Evolutionary conservation across 495 filamentous ascomycete species (phyloP), one percentile per base, ranked within the genome.

Genomic region (Cairneyella variabilis): DNA sequence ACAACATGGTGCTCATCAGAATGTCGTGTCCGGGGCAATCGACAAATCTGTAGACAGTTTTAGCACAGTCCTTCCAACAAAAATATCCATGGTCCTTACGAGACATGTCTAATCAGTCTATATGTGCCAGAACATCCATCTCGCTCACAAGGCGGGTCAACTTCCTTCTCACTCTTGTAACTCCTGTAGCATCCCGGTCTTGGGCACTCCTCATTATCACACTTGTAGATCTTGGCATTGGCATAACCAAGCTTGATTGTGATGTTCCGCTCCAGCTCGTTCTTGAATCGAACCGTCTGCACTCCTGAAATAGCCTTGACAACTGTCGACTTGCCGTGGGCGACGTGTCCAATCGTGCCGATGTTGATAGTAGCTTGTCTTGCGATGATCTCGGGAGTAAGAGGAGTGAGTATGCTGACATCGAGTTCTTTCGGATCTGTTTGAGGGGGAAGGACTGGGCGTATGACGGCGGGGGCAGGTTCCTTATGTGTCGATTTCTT

Each of bases 1-100:
- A 98, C 73, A 97, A 84, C 93, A 97, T 98, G 54, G 93, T 98
- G 71, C 91, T 96, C 93, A 98, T 98, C 65, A 98, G 90, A 89
- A 98, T 98, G 74, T 98, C 93, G 85, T 98, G 93, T 71, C 93
- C 93, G 30, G 93, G 93, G 79, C 93, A 98, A 71, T 98, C 93
- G 52, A 98, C 95, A 69, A 98, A 98, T 14, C 84, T 90, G 57
- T 10, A 54, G 43, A 11, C 4, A 48, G 8, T 20, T 47, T 20
- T 30, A 17, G 25, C 40, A 32, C 14, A 32, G 6, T 18, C 20
- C 30, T 26, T 26, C 18, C 17, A 32, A n/a, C 3, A 22, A 27
- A 21, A 51, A 36, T 10, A 32, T 52, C n/a, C 4, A n/a, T 12
- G 34, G 30, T 46, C 79, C 88, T 72, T 76, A 92, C 86, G 88